A percentile compares a stretch with the other conserved stretches of the same genome.
phyloP scores from a whole-genome alignment of 352 stramenopile genomes.

The Phytophthora syringae region DNA sequence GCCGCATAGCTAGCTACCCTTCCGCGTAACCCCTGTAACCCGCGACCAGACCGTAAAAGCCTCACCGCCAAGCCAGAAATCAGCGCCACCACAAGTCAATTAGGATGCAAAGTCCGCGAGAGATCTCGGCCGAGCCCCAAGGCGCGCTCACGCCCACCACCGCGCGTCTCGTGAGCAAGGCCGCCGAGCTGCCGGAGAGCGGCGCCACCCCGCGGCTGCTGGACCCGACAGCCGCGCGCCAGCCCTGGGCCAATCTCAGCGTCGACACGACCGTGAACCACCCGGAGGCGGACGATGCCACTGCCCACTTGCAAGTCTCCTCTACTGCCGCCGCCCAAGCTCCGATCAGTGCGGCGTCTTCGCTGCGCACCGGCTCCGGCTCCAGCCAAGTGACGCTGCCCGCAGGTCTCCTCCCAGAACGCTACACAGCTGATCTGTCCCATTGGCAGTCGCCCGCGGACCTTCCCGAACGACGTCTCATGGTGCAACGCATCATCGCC shows the following conservation, averaged over 20 bases:
- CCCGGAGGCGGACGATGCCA: constrained; percentile 14
- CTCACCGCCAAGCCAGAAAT: too few relatives aligned
- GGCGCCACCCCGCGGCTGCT: constrained; percentile 63
- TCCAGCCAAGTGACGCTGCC: constrained; percentile 48
- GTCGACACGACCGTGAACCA: constrained; percentile 53
- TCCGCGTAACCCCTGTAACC: constrained; percentile 20
- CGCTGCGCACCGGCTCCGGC: constrained; percentile 60
- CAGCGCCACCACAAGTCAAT: too few relatives aligned
- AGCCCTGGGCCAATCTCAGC: constrained; percentile 78
- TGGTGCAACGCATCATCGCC: constrained; percentile 89
- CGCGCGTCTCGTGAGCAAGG: constrained; percentile 59
- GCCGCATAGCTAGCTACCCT: constrained; percentile 24
- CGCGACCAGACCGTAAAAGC: constrained; percentile 43
- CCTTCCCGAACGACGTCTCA: constrained; percentile 76
- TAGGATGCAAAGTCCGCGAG: constrained; percentile 53
- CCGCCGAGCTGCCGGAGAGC: constrained; percentile 34
- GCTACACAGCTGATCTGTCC: constrained; percentile 78
- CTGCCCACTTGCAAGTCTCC: constrained; percentile 9
- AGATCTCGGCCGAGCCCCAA: constrained; percentile 78
- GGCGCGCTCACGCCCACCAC: constrained; percentile 73
- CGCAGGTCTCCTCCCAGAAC: constrained; percentile 69
- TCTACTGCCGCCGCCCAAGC: not conserved
- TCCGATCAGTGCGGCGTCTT: constrained; percentile 33
- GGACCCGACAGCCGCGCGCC: constrained; percentile 47
- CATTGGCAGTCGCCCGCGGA: constrained; percentile 88